These are phyloP conservation scores for Mycosphaerella sp. DNA, from an alignment of 2,329 filamentous ascomycete genomes.

Conservation along the genomic window DNA sequence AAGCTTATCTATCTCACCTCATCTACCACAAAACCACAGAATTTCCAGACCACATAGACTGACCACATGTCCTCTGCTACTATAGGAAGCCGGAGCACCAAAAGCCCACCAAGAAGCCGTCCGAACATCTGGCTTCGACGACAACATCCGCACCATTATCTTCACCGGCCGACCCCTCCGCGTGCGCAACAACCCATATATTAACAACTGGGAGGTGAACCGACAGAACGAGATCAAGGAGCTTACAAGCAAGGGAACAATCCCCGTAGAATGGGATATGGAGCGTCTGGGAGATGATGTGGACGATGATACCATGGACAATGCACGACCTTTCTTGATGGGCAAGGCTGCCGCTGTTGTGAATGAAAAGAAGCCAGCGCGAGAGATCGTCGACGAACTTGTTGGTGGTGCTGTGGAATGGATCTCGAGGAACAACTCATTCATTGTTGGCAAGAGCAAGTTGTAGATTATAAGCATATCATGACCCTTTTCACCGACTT, in stretches of 20 bases:
- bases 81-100: conserved; percentile 77
- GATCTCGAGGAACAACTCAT: conserved; percentile 27
- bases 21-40: neutral
- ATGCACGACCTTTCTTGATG: conserved; percentile 88
- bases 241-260: conserved; percentile 78
- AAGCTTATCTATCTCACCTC: neutral
- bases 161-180: conserved; percentile 95
- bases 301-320: conserved; percentile 83
- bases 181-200: conserved; percentile 90
- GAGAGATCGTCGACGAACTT: conserved; percentile 90
- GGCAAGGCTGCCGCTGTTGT: conserved; percentile 92
- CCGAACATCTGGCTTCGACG: conserved; percentile 82
- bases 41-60: conserved; percentile 5
- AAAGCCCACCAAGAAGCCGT: conserved; percentile 94
- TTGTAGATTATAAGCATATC: conserved; percentile 24
- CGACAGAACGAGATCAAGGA: conserved; percentile 85
- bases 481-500: too few species aligned
- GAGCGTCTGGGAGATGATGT: conserved; percentile 65
- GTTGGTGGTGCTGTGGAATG: conserved; percentile 61
- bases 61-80: neutral
- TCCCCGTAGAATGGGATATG: conserved; percentile 90
- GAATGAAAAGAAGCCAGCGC: conserved; percentile 85
- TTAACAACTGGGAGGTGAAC: conserved; percentile 93
- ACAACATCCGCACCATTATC: conserved; percentile 95
- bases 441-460: conserved; percentile 34